Percentiles rank a stretch among this genome's conserved stretches.
Conservation (phyloP, 2,329 filamentous ascomycete species). For the Lasiodiplodia citricola region DNA sequence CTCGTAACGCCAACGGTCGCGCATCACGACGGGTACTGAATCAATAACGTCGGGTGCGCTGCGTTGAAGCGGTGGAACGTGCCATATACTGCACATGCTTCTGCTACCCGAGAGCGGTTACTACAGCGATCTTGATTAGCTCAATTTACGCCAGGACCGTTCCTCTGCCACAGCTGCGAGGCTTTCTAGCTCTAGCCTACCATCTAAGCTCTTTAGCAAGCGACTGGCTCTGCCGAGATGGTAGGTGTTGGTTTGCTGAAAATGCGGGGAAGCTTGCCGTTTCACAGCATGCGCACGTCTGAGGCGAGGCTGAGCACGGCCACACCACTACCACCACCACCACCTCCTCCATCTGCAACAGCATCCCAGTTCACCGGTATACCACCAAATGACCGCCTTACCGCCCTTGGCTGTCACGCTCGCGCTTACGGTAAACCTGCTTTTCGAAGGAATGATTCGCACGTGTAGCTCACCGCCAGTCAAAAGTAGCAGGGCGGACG, state of each 20-base stretch:
- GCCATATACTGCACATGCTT: conserved; percentile 14
- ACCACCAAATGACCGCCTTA: not conserved
- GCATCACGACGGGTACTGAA: conserved; percentile 9
- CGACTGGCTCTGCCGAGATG: conserved; percentile 1
- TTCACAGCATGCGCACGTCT: conserved; percentile 13
- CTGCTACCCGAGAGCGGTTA: conserved; percentile 3
- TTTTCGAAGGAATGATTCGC: not conserved
- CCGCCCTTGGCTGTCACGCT: not conserved
- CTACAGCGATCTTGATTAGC: conserved; percentile 14
- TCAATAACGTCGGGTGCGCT: not conserved
- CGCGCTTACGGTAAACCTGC: not conserved
- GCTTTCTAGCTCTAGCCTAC: conserved; percentile 4
- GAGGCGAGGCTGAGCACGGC: not conserved
- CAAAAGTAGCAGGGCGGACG: not conserved
- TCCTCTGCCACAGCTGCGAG: conserved; percentile 4
- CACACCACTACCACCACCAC: not conserved
- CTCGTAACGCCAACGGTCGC: conserved; percentile 5
- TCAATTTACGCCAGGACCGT: conserved; percentile 21
- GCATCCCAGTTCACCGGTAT: conserved; percentile 13
- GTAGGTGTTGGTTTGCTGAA: conserved; percentile 1
- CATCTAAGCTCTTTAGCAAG: not conserved
- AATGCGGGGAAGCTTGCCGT: conserved; percentile 24
- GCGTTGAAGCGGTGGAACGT: conserved; percentile 18
- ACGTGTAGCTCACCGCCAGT: conserved; percentile 7
- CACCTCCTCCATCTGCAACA: not conserved